These are phyloP conservation scores for Lodderomyces pseudojiufengensis DNA, from an alignment of 1,139 yeast genomes.

Conservation along the genomic window DNA sequence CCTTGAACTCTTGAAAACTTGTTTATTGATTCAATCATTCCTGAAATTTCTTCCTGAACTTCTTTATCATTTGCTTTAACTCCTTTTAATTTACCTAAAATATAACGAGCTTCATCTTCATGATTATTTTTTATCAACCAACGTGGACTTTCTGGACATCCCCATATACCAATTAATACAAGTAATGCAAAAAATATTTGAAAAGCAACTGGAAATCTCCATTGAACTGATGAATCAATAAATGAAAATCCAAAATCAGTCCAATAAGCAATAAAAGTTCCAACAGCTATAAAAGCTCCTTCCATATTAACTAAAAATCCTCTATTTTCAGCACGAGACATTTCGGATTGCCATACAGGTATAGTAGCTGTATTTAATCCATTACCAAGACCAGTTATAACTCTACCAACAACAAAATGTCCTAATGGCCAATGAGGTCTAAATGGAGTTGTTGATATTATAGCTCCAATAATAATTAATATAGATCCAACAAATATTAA, in stretches of 20 bases:
- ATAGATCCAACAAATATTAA: conserved; percentile 55
- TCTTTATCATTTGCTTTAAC: conserved; percentile 39
- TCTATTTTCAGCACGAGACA: conserved; percentile 69
- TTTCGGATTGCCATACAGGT: conserved; percentile 79
- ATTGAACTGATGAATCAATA: conserved; percentile 47
- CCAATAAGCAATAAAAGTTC: conserved; percentile 74
- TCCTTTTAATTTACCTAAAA: conserved; percentile 39
- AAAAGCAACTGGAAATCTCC: conserved; percentile 48
- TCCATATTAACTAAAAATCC: conserved; percentile 68
- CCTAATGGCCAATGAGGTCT: conserved; percentile 48
- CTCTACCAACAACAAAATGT: conserved; percentile 71
- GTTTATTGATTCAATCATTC: conserved; percentile 39
- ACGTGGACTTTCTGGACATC: conserved; percentile 69
- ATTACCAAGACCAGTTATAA: conserved; percentile 71
- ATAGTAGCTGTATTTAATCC: conserved; percentile 77
- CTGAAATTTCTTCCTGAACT: conserved; percentile 39
- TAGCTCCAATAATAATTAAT: conserved; percentile 60
- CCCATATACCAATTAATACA: conserved; percentile 32
- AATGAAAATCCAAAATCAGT: conserved; percentile 68
- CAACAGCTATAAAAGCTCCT: conserved; percentile 68
- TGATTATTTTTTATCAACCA: conserved; percentile 59
- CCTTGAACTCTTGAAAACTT: conserved; percentile 35
- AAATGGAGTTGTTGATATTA: conserved; percentile 56
- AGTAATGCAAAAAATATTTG: conserved; percentile 39
- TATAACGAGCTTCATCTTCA: conserved; percentile 43